Percentiles rank a stretch among this genome's conserved stretches.
Evolutionary conservation across 1,139 yeast genomes (phyloP).

Genomic region (Meyerozyma athensensis): DNA sequence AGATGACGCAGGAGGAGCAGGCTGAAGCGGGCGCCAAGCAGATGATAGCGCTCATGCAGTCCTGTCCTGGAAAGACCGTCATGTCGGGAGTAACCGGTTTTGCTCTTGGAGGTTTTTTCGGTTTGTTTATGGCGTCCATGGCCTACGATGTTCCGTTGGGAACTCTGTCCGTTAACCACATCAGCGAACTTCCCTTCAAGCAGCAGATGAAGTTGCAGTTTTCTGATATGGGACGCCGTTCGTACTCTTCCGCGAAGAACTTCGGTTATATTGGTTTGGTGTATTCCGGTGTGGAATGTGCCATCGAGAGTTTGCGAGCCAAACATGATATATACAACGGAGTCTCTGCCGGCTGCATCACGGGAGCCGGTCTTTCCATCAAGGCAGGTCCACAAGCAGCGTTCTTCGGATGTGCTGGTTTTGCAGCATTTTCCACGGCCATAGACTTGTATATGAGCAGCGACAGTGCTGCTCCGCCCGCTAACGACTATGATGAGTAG

Average conservation of each 20-base stretch:
- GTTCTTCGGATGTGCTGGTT: constrained; percentile 89
- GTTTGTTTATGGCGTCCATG: constrained; percentile 94
- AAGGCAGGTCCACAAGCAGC: constrained; percentile 96
- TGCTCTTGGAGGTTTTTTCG: constrained; percentile 93
- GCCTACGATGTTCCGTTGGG: constrained; percentile 80
- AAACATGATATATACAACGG: constrained; percentile 93
- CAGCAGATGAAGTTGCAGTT: constrained; percentile 93
- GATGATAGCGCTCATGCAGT: constrained; percentile 79
- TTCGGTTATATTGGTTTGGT: constrained; percentile 94
- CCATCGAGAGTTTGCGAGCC: constrained; percentile 80
- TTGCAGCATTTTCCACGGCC: constrained; percentile 94
- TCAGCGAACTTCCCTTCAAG: constrained; percentile 81
- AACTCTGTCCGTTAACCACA: constrained; percentile 45
- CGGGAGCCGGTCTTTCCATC: constrained; percentile 88
- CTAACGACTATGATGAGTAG: constrained; percentile 81
- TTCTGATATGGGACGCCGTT: constrained; percentile 84
- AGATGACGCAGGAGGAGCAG: constrained; percentile 88
- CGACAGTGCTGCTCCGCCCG: constrained; percentile 82
- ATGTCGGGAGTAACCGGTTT: constrained; percentile 95
- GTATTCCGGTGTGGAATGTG: constrained; percentile 92
- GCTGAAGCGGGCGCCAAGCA: constrained; percentile 87
- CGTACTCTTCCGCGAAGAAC: constrained; percentile 85
- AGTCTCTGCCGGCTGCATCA: constrained; percentile 86
- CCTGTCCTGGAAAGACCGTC: constrained; percentile 92
- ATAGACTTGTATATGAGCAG: constrained; percentile 85